Percentiles rank a stretch among this genome's conserved stretches.
phyloP scores from a whole-genome alignment of 2,329 filamentous ascomycete species.

The Nemania abortiva region DNA sequence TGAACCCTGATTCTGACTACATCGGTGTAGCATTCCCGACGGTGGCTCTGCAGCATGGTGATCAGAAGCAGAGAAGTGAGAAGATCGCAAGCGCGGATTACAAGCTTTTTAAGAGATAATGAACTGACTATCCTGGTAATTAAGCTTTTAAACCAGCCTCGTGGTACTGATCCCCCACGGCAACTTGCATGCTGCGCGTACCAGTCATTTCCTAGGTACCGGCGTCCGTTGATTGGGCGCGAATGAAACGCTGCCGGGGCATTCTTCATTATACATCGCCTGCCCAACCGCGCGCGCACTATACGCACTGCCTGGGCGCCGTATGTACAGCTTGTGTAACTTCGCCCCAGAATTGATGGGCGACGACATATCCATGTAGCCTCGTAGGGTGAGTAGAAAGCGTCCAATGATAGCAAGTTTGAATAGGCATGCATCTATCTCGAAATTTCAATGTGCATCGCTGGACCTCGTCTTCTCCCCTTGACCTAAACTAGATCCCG shows the following conservation, averaged over 20 bases:
- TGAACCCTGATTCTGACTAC: slow-evolving; percentile 13
- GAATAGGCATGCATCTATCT: no score
- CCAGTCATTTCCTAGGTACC: slow-evolving; percentile 12
- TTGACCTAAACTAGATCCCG: neutral
- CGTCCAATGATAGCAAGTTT: neutral
- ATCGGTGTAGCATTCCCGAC: slow-evolving; percentile 10
- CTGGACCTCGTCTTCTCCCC: neutral
- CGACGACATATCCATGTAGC: neutral
- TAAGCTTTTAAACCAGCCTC: slow-evolving; percentile 17
- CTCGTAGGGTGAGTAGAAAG: neutral
- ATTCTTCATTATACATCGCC: slow-evolving; percentile 5
- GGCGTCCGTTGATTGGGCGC: slow-evolving; percentile 22
- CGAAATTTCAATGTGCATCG: neutral
- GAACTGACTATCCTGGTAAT: neutral
- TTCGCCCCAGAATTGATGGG: neutral
- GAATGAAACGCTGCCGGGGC: slow-evolving; percentile 18
- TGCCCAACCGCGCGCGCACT: neutral
- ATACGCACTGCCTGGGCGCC: no score
- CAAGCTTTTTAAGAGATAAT: neutral
- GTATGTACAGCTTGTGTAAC: slow-evolving; percentile 2
- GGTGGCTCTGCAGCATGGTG: slow-evolving; percentile 2
- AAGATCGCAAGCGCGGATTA: neutral
- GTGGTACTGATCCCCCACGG: slow-evolving; percentile 30
- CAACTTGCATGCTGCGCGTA: slow-evolving; percentile 27
- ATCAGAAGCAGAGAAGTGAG: neutral